These are phyloP conservation scores for Pseudopyrenochaeta lycopersici DNA, from an alignment of 2,329 filamentous ascomycete species.

Conservation along the genomic window DNA sequence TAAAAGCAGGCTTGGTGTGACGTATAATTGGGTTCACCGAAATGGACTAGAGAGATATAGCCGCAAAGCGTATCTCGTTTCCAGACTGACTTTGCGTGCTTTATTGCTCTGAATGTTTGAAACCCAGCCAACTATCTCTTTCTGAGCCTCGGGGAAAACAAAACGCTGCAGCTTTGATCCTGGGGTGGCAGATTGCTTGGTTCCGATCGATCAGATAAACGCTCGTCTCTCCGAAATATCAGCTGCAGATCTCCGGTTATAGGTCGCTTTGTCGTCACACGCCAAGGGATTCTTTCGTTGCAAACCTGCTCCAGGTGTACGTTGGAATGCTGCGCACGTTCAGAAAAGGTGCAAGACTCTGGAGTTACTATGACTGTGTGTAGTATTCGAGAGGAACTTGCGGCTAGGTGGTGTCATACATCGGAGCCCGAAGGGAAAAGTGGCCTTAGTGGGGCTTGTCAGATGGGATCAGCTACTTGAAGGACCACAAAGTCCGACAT, in stretches of 20 bases:
- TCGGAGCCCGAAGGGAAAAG: not conserved
- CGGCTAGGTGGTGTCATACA: not conserved
- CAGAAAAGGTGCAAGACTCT: not conserved
- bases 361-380: no score
- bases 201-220: not conserved
- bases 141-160: no score
- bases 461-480: not conserved
- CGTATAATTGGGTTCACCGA: no score
- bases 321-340: no score
- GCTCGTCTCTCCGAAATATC: not conserved
- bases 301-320: no score
- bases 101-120: no score
- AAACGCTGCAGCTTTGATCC: no score
- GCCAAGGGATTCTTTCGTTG: not conserved
- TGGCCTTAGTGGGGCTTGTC: not conserved
- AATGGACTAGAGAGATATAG: no score
- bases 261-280: not conserved
- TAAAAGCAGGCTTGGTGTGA: not conserved
- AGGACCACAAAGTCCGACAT: not conserved
- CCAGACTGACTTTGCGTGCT: no score
- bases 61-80: no score
- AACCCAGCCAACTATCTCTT: no score
- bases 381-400: not conserved
- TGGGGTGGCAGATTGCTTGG: no score
- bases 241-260: constrained; percentile 3